phyloP scores from a whole-genome alignment of 2,329 filamentous ascomycete species.

The Pleurostoma richardsiae region DNA sequence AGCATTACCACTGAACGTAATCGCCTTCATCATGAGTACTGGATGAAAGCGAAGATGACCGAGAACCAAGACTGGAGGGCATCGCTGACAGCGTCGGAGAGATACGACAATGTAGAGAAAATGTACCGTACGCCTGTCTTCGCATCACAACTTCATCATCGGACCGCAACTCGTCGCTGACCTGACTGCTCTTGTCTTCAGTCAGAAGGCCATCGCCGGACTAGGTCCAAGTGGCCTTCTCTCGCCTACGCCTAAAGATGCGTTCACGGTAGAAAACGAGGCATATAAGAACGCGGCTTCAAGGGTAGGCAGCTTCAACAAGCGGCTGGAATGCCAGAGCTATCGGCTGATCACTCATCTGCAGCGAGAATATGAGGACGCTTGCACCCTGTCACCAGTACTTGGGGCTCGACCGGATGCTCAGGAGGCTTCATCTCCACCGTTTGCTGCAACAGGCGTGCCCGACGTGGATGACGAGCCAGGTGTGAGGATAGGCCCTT shows the following conservation, averaged over 20 bases:
- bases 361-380: constrained; percentile 55
- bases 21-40: background rate
- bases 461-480: constrained; percentile 9
- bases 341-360: background rate
- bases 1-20: no score
- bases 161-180: background rate
- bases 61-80: constrained; percentile 39
- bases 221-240: constrained; percentile 11
- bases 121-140: constrained; percentile 41
- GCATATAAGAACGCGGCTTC: constrained; percentile 55
- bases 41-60: constrained; percentile 9
- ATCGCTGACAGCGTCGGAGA: constrained; percentile 50
- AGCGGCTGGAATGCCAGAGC: background rate
- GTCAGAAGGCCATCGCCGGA: constrained; percentile 20
- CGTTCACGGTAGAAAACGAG: constrained; percentile 61
- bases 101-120: constrained; percentile 58
- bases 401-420: constrained; percentile 6
- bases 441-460: background rate
- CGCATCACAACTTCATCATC: background rate
- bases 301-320: constrained; percentile 38
- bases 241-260: constrained; percentile 25
- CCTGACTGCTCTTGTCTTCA: constrained; percentile 4
- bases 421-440: constrained; percentile 1
- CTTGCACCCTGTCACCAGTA: constrained; percentile 23
- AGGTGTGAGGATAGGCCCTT: constrained; percentile 47